Evolutionary conservation across 2,329 filamentous ascomycete species (phyloP), one percentile per base, ranked within the genome.

Genomic region (Pseudogymnoascus sp.): DNA sequence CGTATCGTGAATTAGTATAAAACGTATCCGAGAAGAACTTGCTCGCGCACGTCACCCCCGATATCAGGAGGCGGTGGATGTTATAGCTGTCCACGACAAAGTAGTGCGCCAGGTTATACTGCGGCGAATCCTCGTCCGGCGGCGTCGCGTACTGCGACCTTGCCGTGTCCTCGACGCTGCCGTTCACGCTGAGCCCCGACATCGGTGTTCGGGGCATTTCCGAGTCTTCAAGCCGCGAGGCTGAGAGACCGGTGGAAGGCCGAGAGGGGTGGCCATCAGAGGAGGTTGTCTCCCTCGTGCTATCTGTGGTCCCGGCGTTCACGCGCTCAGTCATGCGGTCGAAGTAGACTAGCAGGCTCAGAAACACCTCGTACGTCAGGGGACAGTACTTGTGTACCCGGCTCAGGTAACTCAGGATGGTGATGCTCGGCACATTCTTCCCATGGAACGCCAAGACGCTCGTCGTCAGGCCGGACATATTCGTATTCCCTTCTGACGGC

Each of bases 21-120:
- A 99, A 99, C 41, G 97, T 93, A 77, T 99, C 85, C 4, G 93
- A 97, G 77, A 99, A 99, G 81, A 97, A 99, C 76, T 99, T 99
- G 84, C 93, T 97, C 4, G 94, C 92, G 75, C 94, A 97, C 2
- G 94, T 99, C 49, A 99, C 94, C 36, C 93, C 94, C 2, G 94
- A 91, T 73, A 99, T 99, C 62, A 97, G 92, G 62, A 99, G 80
- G 62, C 94, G 87, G 73, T 99, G 94, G 66, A 99, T 97, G 76
- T 99, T 99, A 79, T 94, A 99, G 77, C 94, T 97, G 77, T 99
- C 94, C 9, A 97, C 94, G 41, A 97, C 93, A 72, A 99, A 97
- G 71, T 87, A 89, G 70, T 89, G 86, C 2, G 84, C 84, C 45
- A 87, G 76, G 7, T 71, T 70, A 35, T 70, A 70, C 3, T 64